Conservation (phyloP, 176 grass and related monocot genomes). For the Aegilops longissima region DNA sequence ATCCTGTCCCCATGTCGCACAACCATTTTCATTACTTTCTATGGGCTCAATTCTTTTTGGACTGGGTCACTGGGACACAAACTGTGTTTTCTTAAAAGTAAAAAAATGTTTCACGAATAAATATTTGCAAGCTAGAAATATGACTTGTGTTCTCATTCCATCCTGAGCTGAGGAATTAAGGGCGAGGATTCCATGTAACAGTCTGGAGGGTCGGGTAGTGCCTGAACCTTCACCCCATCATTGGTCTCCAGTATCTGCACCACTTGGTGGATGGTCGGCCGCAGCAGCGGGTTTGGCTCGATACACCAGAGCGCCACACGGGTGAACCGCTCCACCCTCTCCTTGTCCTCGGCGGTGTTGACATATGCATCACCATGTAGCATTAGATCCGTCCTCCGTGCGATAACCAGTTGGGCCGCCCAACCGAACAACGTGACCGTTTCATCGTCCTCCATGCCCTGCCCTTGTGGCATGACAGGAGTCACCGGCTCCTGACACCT, state of each 20-base stretch:
- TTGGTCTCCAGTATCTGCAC: not conserved
- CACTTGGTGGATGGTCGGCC: constrained; percentile 5
- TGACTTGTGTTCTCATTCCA: too few species aligned
- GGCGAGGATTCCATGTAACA: constrained; percentile 17
- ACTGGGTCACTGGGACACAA: too few species aligned
- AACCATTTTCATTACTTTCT: too few species aligned
- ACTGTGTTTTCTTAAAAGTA: too few species aligned
- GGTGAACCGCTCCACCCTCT: not conserved
- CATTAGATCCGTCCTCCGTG: not conserved
- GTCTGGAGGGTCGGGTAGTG: not conserved
- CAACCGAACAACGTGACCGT: constrained; percentile 31
- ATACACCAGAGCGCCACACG: constrained; percentile 18
- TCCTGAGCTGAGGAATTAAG: not conserved
- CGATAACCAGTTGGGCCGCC: not conserved
- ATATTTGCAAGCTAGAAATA: too few species aligned
- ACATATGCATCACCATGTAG: not conserved
- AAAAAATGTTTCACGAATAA: too few species aligned
- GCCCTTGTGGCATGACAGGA: too few species aligned
- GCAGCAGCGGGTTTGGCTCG: not conserved
- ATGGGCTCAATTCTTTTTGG: too few species aligned
- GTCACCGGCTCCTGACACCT: constrained; percentile 4
- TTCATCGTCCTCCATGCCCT: not conserved
- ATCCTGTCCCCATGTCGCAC: too few species aligned
- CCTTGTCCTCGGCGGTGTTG: not conserved
- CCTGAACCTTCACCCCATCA: not conserved